phyloP scores from a whole-genome alignment of 2,329 filamentous ascomycete genomes.

The Cephalotrichum gorgonifer region DNA sequence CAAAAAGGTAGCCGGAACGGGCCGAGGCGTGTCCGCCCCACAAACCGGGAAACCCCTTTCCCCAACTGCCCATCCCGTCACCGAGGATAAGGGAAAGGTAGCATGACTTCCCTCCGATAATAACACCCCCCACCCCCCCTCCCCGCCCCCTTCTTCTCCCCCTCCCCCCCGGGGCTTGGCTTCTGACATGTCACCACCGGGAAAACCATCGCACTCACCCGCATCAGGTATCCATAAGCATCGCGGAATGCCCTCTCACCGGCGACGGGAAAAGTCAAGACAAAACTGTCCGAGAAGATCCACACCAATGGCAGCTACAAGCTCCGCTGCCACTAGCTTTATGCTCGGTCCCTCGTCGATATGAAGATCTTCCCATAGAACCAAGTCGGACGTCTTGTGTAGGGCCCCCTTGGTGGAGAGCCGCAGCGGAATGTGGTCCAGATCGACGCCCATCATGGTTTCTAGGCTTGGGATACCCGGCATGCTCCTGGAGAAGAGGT shows the following conservation, averaged over 20 bases:
- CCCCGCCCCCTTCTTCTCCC: neutral
- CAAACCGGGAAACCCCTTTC: neutral
- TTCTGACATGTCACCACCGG: neutral
- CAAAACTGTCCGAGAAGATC: constrained; percentile 46
- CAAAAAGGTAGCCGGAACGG: too few species aligned
- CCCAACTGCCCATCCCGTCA: neutral
- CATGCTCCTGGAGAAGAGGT: constrained; percentile 52
- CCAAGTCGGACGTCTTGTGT: constrained; percentile 39
- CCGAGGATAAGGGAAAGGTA: neutral
- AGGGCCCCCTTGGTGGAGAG: constrained; percentile 26
- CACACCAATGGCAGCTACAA: constrained; percentile 55
- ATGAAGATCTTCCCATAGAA: constrained; percentile 45
- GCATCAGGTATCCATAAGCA: neutral
- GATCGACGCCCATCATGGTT: constrained; percentile 41
- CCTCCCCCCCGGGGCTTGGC: neutral
- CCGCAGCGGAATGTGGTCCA: constrained; percentile 48
- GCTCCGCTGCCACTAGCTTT: constrained; percentile 55
- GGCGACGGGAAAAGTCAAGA: constrained; percentile 36
- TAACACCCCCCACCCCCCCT: neutral
- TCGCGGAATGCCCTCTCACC: neutral
- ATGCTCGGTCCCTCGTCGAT: constrained; percentile 39
- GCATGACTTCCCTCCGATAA: neutral
- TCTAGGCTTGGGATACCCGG: constrained; percentile 52
- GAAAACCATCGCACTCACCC: neutral
- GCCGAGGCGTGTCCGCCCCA: neutral